Conservation (phyloP, 371 early-diverging fungal genomes). For the Phascolomyces articulosus region DNA sequence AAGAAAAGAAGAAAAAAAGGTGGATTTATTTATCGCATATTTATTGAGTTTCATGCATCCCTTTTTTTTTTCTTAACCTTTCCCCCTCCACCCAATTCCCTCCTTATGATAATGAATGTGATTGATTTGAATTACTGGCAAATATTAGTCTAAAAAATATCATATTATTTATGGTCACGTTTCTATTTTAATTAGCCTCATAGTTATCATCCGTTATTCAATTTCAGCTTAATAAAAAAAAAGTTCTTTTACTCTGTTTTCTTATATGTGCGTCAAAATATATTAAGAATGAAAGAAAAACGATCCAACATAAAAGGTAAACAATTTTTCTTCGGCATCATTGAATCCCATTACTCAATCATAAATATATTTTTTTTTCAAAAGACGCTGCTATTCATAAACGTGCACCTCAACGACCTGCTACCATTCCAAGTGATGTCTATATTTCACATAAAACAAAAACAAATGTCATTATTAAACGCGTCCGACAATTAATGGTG, state of each 20-base stretch:
- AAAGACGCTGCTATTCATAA: background rate
- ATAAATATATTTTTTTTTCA: background rate
- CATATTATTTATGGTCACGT: no score
- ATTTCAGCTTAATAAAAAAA: background rate
- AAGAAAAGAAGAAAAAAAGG: background rate
- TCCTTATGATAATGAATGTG: background rate
- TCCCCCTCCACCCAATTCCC: background rate
- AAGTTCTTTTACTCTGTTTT: background rate
- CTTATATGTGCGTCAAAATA: background rate
- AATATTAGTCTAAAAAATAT: no score
- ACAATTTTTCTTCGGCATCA: background rate
- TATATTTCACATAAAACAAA: slow-evolving; percentile 60
- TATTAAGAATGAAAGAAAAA: slow-evolving; percentile 1
- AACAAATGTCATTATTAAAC: slow-evolving; percentile 34
- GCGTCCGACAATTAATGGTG: slow-evolving; percentile 50
- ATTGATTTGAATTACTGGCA: no score
- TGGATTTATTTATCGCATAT: background rate
- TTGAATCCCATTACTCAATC: no score
- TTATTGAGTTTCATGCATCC: background rate
- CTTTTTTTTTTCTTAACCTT: background rate
- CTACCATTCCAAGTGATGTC: slow-evolving; percentile 44
- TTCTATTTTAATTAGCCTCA: no score
- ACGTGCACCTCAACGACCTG: slow-evolving; percentile 15
- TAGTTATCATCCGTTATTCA: no score
- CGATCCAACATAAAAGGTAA: slow-evolving; percentile 1